Evolutionary conservation across 2,329 filamentous ascomycete genomes (phyloP), one percentile per base, ranked within the genome.

Genomic region (Juglanconis sp.): DNA sequence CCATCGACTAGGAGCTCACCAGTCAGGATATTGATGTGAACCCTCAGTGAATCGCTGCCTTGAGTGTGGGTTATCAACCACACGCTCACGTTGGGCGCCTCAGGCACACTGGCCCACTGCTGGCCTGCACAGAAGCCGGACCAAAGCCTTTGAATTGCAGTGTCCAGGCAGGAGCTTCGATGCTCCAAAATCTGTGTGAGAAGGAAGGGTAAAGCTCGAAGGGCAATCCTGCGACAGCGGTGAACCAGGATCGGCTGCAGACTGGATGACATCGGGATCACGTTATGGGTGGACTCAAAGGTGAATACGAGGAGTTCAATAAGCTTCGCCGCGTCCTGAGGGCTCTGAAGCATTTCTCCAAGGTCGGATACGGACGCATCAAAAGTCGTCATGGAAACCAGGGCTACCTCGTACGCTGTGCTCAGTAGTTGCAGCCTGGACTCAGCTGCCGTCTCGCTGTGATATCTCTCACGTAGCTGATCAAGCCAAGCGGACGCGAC

Each of bases 1-100:
- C 83, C 83, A 59, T 85, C 74, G 0, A 87, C 75, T 0, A 85
- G 72, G 0, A 88, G 69, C 32, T 79, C 72, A 0, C 79, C 83
- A 0, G 74, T 79, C 2, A 87, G 64, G 0, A 84, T 52, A 62
- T 84, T 83, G 64, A 79, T 79, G 32, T 80, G 76, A 3, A 82
- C 73, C 3, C 35, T 6, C 30, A 72, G 24, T 24, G 24, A 24
- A 24, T 24, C 2, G 24, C 24, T 24, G 24, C 24, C 24, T 24
- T 24, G 24, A 24, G 24, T 24, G 24, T 24, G 24, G 24, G 24
- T 24, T 24, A 24, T 24, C 24, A 24, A 24, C 24, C 24, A 24
- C 24, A 24, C 24, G 24, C 24, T 24, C 24, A 24, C 24, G 24
- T 24, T 24, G 24, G 24, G 24, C 24, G 24, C 24, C 24, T 24